These are phyloP conservation scores for Magnaporthiopsis rhizophila DNA, from an alignment of 2,329 filamentous ascomycete species.

Conservation along the genomic window DNA sequence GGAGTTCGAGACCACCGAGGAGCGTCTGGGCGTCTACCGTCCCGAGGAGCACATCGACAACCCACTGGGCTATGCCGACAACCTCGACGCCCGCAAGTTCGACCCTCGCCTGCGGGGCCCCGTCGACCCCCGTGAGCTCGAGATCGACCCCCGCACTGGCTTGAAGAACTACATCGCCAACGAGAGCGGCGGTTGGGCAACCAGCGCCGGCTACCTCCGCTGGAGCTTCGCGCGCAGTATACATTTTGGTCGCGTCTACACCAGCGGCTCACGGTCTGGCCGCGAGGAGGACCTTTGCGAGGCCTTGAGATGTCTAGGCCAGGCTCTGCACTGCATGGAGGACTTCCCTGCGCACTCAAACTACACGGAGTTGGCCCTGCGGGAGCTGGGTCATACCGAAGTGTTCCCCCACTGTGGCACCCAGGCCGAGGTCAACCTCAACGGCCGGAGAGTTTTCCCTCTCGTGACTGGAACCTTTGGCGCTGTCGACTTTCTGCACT, in stretches of 20 bases:
- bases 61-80: slow-evolving; percentile 79
- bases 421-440: slow-evolving; percentile 56
- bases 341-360: slow-evolving; percentile 77
- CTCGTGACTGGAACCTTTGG: slow-evolving; percentile 70
- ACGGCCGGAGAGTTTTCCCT: slow-evolving; percentile 61
- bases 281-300: slow-evolving; percentile 74
- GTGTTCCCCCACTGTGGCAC: slow-evolving; percentile 71
- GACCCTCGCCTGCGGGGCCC: slow-evolving; percentile 77
- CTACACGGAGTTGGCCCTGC: slow-evolving; percentile 70
- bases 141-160: slow-evolving; percentile 69
- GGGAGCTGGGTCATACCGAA: slow-evolving; percentile 59
- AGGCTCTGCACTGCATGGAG: slow-evolving; percentile 71
- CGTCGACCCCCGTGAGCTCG: slow-evolving; percentile 61
- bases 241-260: slow-evolving; percentile 70
- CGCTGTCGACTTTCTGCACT: slow-evolving; percentile 77
- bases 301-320: slow-evolving; percentile 67
- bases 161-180: slow-evolving; percentile 99
- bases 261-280: slow-evolving; percentile 54
- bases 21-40: slow-evolving; percentile 71
- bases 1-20: slow-evolving; percentile 77
- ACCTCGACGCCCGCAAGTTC: slow-evolving; percentile 72
- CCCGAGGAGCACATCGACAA: slow-evolving; percentile 72
- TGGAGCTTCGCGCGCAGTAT: slow-evolving; percentile 68
- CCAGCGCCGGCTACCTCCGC: slow-evolving; percentile 76
- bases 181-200: slow-evolving; percentile 79